A percentile compares a stretch with the other conserved stretches of the same genome.
Conservation (phyloP, 2,329 filamentous ascomycete species). For the Phaeophleospora eucalypticola region DNA sequence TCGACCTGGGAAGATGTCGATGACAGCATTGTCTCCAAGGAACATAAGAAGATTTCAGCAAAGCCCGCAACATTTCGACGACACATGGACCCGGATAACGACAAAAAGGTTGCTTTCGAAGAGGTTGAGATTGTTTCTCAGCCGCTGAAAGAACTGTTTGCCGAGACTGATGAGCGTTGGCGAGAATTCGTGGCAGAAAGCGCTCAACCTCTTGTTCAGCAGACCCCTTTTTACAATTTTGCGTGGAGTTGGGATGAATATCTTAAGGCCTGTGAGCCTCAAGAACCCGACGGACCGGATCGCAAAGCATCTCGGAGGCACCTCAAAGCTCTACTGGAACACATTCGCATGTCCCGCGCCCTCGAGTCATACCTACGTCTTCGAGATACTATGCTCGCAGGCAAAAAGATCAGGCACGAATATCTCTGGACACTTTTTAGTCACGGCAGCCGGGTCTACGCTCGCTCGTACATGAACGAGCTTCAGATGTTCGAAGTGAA, state of each 20-base stretch:
- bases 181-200: background rate
- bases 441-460: background rate
- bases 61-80: slow-evolving; percentile 5
- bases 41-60: background rate
- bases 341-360: background rate
- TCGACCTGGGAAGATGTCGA: slow-evolving; percentile 1
- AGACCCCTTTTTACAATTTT: slow-evolving; percentile 4
- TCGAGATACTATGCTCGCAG: background rate
- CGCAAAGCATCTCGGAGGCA: slow-evolving; percentile 2
- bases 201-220: background rate
- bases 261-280: slow-evolving; percentile 4
- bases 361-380: slow-evolving; percentile 4
- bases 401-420: background rate
- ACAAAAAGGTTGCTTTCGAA: slow-evolving; percentile 3
- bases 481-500: slow-evolving; percentile 5
- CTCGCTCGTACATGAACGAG: background rate
- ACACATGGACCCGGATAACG: slow-evolving; percentile 9
- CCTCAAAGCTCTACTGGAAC: slow-evolving; percentile 5
- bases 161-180: no score
- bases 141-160: slow-evolving; percentile 2
- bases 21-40: background rate
- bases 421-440: slow-evolving; percentile 4
- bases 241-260: slow-evolving; percentile 4
- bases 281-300: background rate
- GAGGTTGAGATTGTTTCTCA: slow-evolving; percentile 6